Evolutionary conservation across 2,329 filamentous ascomycete species (phyloP), one percentile per base, ranked within the genome.

Genomic region (Trichoderma polysporum): DNA sequence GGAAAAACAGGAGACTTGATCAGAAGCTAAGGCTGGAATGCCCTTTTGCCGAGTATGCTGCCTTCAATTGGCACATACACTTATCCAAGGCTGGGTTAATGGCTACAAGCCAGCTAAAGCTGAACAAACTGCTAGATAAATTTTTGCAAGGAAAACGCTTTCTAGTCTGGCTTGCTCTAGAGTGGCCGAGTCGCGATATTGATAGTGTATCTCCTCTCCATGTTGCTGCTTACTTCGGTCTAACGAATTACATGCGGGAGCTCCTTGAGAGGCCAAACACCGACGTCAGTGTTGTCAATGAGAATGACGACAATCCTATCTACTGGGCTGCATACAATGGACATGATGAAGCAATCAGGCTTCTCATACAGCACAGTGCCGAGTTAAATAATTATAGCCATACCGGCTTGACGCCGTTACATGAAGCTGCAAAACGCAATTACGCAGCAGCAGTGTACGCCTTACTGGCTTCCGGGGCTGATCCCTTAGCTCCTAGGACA

Each of bases 401-500:
- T 27, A 57, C 19, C 8, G 79, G 79, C 0, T 52, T 72, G 1
- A 77, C 69, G n/a, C 76, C 80, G 2, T 64, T 82, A 2, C 77
- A 81, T 59, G 7, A 68, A 31, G 79, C 79, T 5, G 77, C 77
- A 5, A 68, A 4, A 3, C 71, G 68, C 12, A 79, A 79, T 45
- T 73, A 77, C 64, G 58, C 68, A 3, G 69, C 69, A 10, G 74
- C 73, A 31, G 71, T 78, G 3, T 68, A 65, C 9, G 57, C 71
- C 0, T 69, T 81, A 4, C 67, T 82, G 4, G 68, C 73, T 6
- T 76, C 78, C 31, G 80, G 79, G 17, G 76, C 78, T 1, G 66
- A 77, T 53, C 75, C 78, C 0, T 56, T 78, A 2, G 74, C 74
- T 0, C n/a, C 64, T 25, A 78, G 75, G 63, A 72, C 71, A 4